Evolutionary conservation across 2,329 filamentous ascomycete species (phyloP).

Genomic region (Fusarium phyllophilum): DNA sequence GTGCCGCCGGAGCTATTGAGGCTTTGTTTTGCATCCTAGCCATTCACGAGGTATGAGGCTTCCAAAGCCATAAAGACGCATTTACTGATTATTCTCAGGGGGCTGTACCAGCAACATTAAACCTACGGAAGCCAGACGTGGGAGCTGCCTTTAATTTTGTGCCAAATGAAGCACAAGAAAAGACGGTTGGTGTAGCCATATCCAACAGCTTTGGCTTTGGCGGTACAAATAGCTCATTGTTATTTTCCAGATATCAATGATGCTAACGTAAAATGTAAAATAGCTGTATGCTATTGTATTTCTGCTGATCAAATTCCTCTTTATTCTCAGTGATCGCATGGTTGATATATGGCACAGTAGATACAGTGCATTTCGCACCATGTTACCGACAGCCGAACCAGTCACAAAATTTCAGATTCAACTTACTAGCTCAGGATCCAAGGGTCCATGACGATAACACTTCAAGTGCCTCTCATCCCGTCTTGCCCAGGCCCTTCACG

Average conservation of each 20-base stretch:
- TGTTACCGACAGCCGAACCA: constrained; percentile 26
- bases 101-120: constrained; percentile 85
- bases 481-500: constrained; percentile 4
- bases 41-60: constrained; percentile 74
- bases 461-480: constrained; percentile 9
- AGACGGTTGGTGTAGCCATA: constrained; percentile 76
- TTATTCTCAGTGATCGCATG: neutral
- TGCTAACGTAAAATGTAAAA: neutral
- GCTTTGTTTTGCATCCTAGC: constrained; percentile 86
- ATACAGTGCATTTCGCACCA: constrained; percentile 10
- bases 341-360: constrained; percentile 16
- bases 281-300: neutral
- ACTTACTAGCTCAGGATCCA: neutral
- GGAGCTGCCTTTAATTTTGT: constrained; percentile 88
- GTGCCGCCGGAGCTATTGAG: constrained; percentile 90
- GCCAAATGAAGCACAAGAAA: constrained; percentile 74
- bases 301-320: neutral
- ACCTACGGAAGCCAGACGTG: constrained; percentile 74
- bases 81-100: constrained; percentile 64
- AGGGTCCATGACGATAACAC: constrained; percentile 46
- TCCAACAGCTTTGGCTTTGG: constrained; percentile 99
- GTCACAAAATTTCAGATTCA: constrained; percentile 14
- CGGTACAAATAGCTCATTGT: constrained; percentile 91
- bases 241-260: constrained; percentile 65
- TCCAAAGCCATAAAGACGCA: neutral